Evolutionary conservation across 345 rosid species (phyloP), one percentile per base, ranked within the genome.

Genomic region (Heritiera fomes): DNA sequence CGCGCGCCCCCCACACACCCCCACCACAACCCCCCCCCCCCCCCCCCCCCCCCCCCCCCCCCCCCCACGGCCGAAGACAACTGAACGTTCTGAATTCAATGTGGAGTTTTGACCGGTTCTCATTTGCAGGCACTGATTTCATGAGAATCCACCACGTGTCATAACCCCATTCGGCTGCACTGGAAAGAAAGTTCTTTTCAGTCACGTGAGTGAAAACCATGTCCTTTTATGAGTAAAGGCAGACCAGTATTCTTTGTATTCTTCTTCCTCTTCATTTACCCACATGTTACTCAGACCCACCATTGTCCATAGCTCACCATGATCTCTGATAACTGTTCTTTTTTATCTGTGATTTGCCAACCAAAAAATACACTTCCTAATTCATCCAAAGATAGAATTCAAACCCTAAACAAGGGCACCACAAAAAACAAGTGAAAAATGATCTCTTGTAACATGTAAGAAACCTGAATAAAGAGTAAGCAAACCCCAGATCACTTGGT

Each of bases 161-260:
- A 10, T 0, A 41, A 50, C 80, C 76, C 89, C 80, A 85, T 75
- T 88, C 68, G 87, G 5, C 55, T 52, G 23, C 43, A 62, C 28
- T 15, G 11, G 1, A 38, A 28, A 9, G 55, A 76, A 63, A 62
- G 77, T 60, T 53, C 65, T 78, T 53, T 41, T 41, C 6, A 41
- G 90, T 82, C 90, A 86, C 82, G 92, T 88, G 91, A 84, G 77
- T 86, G 91, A 85, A 89, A 84, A 80, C 86, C 79, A 41, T 81
- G 85, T 88, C 86, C 86, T 82, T 85, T 72, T 81, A 67, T 77
- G 81, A 79, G 76, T 56, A 80, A 84, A 83, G 68, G 9, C 6
- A 50, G 17, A 14, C 20, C 78, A 68, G 15, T 66, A 64, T 66
- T 28, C 62, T 68, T 75, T 49, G 59, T 67, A 17, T 76, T 79